Base-by-base conservation (phyloP, 83 land plant genomes). In the Diphasiastrum complanatum region DNA sequence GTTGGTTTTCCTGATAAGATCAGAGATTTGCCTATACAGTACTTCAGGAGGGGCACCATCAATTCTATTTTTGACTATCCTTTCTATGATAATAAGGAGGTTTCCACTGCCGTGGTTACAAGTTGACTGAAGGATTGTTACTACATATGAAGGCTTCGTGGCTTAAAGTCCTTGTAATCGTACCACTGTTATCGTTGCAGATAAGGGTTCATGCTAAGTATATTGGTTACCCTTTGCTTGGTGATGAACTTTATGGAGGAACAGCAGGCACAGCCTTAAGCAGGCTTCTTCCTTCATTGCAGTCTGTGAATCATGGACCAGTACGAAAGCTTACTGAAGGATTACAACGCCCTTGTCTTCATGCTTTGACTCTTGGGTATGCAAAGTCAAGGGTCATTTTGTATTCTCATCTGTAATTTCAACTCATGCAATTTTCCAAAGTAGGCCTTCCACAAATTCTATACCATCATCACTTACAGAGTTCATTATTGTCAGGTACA, bases 181-280 rank as follows among this genome's bases (percentile, higher is more conserved):
- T 68, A 27, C 11, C 53, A 40, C 12, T 71, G 40, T 64, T 28
- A 1, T 2, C 0, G 10, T 32, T 63, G 35, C 79, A 92, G 98
- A 92, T 92, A 2, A 79, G 98, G 16, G 98, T 85, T 46, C 98
- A 92, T 81, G 91, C 98, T 5, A 87, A 86, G 55, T 78, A 92
- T 62, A 41, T 92, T 55, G 90, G 90, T 38, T 75, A 81, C 65
- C 98, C 98, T 48, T 61, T 92, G 10, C 61, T 92, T 14, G 98
- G 98, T 34, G 98, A 92, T 75, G 88, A 92, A 23, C 67, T 84
- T 8, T 92, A 92, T 78, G 98, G 98, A 69, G 96, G 91, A 29
- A 85, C 98, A 2, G 68, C 75, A 57, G 74, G 76, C 51, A 79
- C 75, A 82, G 91, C 91, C 26, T 37, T 81, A 51, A 79, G 88